phyloP scores from a whole-genome alignment of 208 protist genomes.

The Crithidia brevicula region DNA sequence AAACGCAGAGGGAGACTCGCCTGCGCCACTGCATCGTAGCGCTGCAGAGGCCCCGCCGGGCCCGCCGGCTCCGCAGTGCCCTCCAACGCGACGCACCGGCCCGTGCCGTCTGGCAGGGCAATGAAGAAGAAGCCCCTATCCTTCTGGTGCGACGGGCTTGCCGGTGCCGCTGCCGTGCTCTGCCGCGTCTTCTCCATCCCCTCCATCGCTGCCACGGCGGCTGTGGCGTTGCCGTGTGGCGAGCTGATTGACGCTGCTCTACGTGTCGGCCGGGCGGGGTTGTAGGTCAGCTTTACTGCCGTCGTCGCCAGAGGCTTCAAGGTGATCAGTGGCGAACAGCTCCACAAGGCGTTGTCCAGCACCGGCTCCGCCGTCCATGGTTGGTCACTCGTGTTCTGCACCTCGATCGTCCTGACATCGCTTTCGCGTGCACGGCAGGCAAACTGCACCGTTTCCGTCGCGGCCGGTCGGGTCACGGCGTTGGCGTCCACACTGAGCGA shows the following conservation, averaged over 20 bases:
- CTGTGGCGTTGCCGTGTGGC: background rate
- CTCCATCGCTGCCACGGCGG: background rate
- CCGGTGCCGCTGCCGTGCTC: background rate
- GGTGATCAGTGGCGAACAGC: constrained; percentile 63
- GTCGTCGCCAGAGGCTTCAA: constrained; percentile 74
- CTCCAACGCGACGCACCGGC: constrained; percentile 81
- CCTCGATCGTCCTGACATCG: constrained; percentile 60
- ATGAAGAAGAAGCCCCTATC: constrained; percentile 93
- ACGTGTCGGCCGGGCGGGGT: constrained; percentile 78
- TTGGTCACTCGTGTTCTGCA: constrained; percentile 83
- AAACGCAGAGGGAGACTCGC: constrained; percentile 23
- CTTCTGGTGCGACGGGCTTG: constrained; percentile 1
- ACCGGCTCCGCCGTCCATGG: constrained; percentile 89
- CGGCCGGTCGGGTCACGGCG: constrained; percentile 67
- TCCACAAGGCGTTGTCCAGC: constrained; percentile 84
- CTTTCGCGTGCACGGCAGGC: constrained; percentile 77
- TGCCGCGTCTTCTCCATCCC: constrained; percentile 2
- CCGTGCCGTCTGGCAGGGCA: constrained; percentile 91
- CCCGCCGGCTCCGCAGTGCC: constrained; percentile 60
- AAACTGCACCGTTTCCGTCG: constrained; percentile 82
- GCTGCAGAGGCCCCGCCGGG: constrained; percentile 45
- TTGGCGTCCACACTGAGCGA: constrained; percentile 87
- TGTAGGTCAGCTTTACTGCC: constrained; percentile 86
- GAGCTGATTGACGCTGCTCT: background rate
- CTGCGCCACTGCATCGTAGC: constrained; percentile 36